Conservation (phyloP, 2,329 filamentous ascomycete genomes). For the Ustulina deusta region DNA sequence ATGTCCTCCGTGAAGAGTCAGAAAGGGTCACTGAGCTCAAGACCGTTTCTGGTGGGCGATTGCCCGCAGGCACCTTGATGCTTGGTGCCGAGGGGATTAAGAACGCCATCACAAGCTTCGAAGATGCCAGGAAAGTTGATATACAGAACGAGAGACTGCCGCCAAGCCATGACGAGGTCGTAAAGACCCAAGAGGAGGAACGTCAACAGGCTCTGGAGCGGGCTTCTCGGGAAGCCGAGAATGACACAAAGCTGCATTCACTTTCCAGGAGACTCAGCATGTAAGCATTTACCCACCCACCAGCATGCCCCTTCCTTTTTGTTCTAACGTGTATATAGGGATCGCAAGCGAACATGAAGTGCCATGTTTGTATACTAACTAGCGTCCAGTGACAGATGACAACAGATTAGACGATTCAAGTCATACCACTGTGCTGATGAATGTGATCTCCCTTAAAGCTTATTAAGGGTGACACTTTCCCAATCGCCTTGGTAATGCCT, state of each 20-base stretch:
- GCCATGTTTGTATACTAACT: slow-evolving; percentile 40
- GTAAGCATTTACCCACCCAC: slow-evolving; percentile 69
- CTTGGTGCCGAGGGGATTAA: slow-evolving; percentile 98
- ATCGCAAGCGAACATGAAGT: slow-evolving; percentile 51
- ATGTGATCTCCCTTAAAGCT: slow-evolving; percentile 35
- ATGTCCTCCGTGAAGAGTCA: slow-evolving; percentile 96
- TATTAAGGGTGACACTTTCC: slow-evolving; percentile 33
- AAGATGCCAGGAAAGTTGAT: slow-evolving; percentile 97
- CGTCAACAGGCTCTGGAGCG: slow-evolving; percentile 85
- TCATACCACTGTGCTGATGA: slow-evolving; percentile 36
- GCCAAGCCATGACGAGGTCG: slow-evolving; percentile 91
- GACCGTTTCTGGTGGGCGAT: slow-evolving; percentile 90
- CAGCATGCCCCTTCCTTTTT: background rate
- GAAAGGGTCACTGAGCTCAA: slow-evolving; percentile 98
- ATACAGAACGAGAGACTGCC: slow-evolving; percentile 95
- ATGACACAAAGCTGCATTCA: slow-evolving; percentile 83
- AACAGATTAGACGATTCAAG: slow-evolving; percentile 39
- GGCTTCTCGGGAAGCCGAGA: slow-evolving; percentile 88
- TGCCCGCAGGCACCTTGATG: slow-evolving; percentile 97
- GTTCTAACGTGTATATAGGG: slow-evolving; percentile 44
- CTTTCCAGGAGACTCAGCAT: slow-evolving; percentile 95
- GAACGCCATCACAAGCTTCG: slow-evolving; percentile 95
- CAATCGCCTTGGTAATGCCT: slow-evolving; percentile 37
- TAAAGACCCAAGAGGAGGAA: slow-evolving; percentile 83
- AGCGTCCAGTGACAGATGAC: slow-evolving; percentile 36